Conservation (phyloP, 495 filamentous ascomycete species). For the Aspergillus nidulans region DNA sequence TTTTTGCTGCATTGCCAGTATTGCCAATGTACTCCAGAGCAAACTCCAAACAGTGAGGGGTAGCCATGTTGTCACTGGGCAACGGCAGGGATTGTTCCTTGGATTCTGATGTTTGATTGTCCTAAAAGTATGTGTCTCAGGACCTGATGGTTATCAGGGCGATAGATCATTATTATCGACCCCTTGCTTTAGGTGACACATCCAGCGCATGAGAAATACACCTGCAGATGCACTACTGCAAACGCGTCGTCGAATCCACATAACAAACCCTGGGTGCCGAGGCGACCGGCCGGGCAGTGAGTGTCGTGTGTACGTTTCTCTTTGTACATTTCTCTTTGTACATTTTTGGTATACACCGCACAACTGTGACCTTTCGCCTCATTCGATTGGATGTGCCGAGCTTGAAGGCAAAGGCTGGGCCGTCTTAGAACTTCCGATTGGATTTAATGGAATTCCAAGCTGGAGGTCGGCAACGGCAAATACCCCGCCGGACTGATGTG, state of each 20-base stretch:
- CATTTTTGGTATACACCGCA: slow-evolving; percentile 2
- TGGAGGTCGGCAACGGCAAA: slow-evolving; percentile 16
- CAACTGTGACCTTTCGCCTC: background rate
- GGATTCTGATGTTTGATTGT: slow-evolving; percentile 1
- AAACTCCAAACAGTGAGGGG: background rate
- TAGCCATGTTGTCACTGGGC: slow-evolving; percentile 9
- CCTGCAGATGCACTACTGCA: background rate
- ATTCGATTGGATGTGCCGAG: background rate
- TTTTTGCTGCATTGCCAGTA: background rate
- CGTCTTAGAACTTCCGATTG: slow-evolving; percentile 18
- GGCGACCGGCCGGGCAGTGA: background rate
- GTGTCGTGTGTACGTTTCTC: background rate
- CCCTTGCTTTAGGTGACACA: slow-evolving; percentile 5
- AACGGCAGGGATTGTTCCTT: slow-evolving; percentile 12
- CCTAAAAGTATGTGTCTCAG: background rate
- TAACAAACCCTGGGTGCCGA: background rate
- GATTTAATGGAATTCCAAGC: slow-evolving; percentile 11
- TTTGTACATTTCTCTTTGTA: background rate
- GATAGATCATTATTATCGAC: background rate
- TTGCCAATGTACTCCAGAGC: background rate
- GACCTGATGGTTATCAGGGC: background rate
- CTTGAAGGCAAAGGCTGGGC: background rate
- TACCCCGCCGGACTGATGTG: slow-evolving; percentile 10
- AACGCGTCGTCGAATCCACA: background rate
- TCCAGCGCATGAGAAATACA: background rate